Conservation (phyloP, 169 alveolate genomes). For the Cryptosporidium parvum region DNA sequence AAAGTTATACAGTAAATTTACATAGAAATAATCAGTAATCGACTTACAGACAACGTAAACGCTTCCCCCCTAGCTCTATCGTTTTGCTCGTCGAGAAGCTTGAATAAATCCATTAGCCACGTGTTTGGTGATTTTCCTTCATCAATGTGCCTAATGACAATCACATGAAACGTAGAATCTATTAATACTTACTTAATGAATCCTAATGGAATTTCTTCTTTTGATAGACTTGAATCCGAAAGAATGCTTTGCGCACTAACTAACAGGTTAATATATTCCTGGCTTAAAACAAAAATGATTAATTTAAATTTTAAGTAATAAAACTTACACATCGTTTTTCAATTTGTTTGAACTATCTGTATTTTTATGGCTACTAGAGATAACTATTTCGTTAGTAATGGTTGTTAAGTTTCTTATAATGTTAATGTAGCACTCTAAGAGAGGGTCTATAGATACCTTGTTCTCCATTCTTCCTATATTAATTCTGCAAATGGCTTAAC, state of each 20-base stretch:
- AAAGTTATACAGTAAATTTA: background rate
- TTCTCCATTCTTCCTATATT: background rate
- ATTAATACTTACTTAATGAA: constrained; percentile 31
- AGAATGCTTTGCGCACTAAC: constrained; percentile 17
- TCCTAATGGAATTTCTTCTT: constrained; percentile 57
- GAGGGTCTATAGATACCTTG: constrained; percentile 45
- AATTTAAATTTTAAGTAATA: background rate
- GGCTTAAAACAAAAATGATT: constrained; percentile 5
- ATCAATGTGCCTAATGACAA: constrained; percentile 33
- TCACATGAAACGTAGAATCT: background rate
- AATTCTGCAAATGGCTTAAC: background rate
- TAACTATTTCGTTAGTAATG: constrained; percentile 26
- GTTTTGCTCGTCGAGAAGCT: constrained; percentile 32
- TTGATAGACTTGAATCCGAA: constrained; percentile 39
- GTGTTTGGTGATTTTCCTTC: constrained; percentile 64
- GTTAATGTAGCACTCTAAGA: constrained; percentile 36
- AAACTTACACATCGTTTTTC: constrained; percentile 38
- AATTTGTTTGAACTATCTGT: constrained; percentile 9
- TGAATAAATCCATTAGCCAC: constrained; percentile 45
- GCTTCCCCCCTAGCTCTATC: constrained; percentile 66
- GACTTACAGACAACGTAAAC: constrained; percentile 42
- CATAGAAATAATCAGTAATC: no score
- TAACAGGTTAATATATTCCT: constrained; percentile 19
- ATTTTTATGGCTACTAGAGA: background rate
- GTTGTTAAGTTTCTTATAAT: constrained; percentile 34